Base-by-base conservation (phyloP, 305 asterid genomes). In the Rubia tinctorum region DNA sequence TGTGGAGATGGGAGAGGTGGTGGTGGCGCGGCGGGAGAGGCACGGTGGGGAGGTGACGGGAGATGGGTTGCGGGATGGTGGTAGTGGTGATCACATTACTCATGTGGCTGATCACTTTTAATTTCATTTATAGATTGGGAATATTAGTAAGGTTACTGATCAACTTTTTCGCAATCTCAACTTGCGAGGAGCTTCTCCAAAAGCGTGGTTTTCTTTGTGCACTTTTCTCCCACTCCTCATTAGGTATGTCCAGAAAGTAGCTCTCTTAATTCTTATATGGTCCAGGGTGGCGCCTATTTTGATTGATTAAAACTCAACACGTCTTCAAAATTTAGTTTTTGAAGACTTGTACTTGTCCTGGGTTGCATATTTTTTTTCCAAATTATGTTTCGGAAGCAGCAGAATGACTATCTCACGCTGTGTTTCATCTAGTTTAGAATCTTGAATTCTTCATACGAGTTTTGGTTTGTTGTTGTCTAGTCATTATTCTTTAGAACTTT, bases 71-170 rank as follows among this genome's bases (percentile, higher is more conserved):
- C n/a, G n/a, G n/a, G n/a, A n/a, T n/a, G n/a, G n/a, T n/a, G n/a
- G n/a, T n/a, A n/a, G n/a, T n/a, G n/a, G n/a, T n/a, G n/a, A n/a
- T n/a, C n/a, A n/a, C 64, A 22, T 11, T 58, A 58, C 64, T 49
- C 22, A 44, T 66, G 55, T 71, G 63, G 55, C 69, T n/a, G 78
- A 69, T 73, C 59, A 68, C 49, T 72, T 39, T 69, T 59, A 74
- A 55, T 80, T 49, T 78, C 74, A 55, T 80, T 44, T 79, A 81
- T 87, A 95, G 99, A 87, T 95, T 67, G 97, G 99, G 66, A 98
- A 98, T 73, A 92, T 95, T 76, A 98, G 99, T 66, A 95, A 87
- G 83, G 98, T 95, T 74, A 95, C 98, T 66, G 99, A 95, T 83
- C 87, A 79, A 76, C 80, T 95, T 63, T 76, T 82, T 90, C 45